Percentiles rank a stretch among this genome's conserved stretches.
phyloP scores from a whole-genome alignment of 352 stramenopile species.

The Thalassiosira sp. region DNA sequence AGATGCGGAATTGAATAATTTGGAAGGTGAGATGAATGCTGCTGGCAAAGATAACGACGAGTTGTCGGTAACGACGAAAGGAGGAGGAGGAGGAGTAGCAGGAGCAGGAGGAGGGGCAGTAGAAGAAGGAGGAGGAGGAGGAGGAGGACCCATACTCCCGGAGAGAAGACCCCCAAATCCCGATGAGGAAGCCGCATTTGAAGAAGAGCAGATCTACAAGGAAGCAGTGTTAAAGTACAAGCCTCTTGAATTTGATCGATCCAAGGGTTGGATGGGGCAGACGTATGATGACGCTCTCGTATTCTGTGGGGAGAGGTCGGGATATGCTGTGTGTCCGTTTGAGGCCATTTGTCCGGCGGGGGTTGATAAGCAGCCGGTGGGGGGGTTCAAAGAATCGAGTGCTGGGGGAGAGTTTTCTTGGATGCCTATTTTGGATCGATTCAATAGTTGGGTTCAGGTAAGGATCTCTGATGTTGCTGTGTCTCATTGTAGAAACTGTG shows the following conservation, averaged over 20 bases:
- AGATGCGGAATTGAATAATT: background rate
- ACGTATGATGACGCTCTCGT: slow-evolving; percentile 33
- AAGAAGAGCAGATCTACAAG: background rate
- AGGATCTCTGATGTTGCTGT: background rate
- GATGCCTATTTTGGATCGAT: background rate
- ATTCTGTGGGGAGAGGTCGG: slow-evolving; percentile 16
- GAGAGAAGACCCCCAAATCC: background rate
- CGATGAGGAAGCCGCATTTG: background rate
- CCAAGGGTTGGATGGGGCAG: slow-evolving; percentile 18
- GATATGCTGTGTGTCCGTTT: slow-evolving; percentile 15
- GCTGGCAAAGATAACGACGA: background rate
- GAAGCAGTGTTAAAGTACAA: background rate
- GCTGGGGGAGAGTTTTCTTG: background rate
- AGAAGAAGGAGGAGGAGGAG: background rate
- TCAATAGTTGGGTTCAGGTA: background rate
- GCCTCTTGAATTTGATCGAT: slow-evolving; percentile 11
- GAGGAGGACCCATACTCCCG: background rate
- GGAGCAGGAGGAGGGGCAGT: background rate
- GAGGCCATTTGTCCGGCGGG: slow-evolving; percentile 10
- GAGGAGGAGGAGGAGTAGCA: too few species aligned
- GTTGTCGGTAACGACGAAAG: background rate
- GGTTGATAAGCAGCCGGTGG: background rate
- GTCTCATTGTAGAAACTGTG: too few species aligned
- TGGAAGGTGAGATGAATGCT: slow-evolving; percentile 15
- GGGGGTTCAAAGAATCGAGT: background rate